Percentiles rank a stretch among this genome's conserved stretches.
phyloP scores from a whole-genome alignment of 139 green algal genomes.

The Monoraphidium neglectum region DNA sequence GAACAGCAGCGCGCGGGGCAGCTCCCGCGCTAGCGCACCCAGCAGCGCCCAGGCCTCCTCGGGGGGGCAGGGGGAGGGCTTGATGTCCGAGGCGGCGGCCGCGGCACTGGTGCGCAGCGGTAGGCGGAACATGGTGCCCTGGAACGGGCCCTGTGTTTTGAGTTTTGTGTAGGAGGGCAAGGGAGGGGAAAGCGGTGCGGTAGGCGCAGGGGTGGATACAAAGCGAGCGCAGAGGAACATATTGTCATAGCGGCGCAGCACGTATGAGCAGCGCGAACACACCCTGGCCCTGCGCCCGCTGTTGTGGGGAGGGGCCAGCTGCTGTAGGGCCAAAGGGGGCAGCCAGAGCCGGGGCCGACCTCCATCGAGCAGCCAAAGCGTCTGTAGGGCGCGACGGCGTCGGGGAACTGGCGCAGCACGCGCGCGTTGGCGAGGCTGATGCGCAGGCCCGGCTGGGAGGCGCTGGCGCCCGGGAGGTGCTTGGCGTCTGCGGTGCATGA shows the following conservation, averaged over 20 bases:
- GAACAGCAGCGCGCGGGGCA: conserved; percentile 72
- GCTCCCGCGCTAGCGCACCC: conserved; percentile 21
- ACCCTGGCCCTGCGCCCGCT: too few species aligned
- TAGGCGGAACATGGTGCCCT: conserved; percentile 82
- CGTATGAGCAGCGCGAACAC: too few species aligned
- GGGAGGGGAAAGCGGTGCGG: too few species aligned
- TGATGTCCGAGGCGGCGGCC: conserved; percentile 73
- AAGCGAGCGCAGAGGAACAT: too few species aligned
- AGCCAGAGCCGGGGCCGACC: neutral
- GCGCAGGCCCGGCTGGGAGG: conserved; percentile 53
- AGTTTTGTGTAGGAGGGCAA: too few species aligned
- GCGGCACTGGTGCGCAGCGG: conserved; percentile 54
- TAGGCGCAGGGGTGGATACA: too few species aligned
- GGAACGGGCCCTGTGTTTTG: conserved; percentile 31
- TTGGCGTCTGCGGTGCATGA: conserved; percentile 38
- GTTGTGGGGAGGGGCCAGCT: too few species aligned
- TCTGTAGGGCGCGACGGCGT: conserved; percentile 67
- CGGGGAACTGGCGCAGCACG: conserved; percentile 74
- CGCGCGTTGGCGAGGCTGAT: conserved; percentile 63
- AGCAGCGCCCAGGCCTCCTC: conserved; percentile 15
- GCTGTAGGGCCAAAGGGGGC: too few species aligned
- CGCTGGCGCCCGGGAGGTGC: conserved; percentile 50
- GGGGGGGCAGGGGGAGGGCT: conserved; percentile 22
- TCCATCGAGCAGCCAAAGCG: conserved; percentile 70
- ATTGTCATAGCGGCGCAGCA: too few species aligned